phyloP scores from a whole-genome alignment of 208 protist species.

The Polymyxa betae region DNA sequence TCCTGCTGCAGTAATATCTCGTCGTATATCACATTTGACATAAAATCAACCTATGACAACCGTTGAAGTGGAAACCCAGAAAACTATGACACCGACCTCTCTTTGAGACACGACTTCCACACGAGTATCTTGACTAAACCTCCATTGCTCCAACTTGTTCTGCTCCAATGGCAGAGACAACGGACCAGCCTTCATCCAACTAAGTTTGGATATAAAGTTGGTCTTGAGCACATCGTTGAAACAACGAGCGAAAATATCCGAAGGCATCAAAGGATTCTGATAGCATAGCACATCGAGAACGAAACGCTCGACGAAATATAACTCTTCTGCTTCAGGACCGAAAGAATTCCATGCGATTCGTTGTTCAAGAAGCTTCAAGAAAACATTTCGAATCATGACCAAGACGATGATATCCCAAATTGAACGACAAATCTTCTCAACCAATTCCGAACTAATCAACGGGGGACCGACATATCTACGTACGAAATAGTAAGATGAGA shows the following conservation, averaged over 20 bases:
- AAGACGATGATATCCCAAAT: neutral
- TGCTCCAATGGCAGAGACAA: neutral
- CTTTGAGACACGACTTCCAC: neutral
- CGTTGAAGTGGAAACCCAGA: neutral
- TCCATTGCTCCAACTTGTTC: neutral
- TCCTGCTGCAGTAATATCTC: neutral
- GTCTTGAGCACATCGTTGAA: neutral
- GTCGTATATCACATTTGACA: neutral
- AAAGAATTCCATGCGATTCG: neutral
- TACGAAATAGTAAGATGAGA: neutral
- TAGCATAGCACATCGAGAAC: neutral
- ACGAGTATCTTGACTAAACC: neutral
- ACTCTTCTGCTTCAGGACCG: neutral
- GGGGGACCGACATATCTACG: neutral
- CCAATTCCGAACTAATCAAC: neutral
- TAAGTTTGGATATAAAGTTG: neutral
- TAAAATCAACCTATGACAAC: neutral
- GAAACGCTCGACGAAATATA: neutral
- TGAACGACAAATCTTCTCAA: neutral
- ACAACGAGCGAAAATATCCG: neutral
- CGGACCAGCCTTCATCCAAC: neutral
- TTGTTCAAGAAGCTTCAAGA: neutral
- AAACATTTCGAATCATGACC: neutral
- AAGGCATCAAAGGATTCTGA: neutral
- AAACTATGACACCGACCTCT: neutral